phyloP scores from a whole-genome alignment of 495 filamentous ascomycete genomes.

The Parathielavia hyrcaniae region DNA sequence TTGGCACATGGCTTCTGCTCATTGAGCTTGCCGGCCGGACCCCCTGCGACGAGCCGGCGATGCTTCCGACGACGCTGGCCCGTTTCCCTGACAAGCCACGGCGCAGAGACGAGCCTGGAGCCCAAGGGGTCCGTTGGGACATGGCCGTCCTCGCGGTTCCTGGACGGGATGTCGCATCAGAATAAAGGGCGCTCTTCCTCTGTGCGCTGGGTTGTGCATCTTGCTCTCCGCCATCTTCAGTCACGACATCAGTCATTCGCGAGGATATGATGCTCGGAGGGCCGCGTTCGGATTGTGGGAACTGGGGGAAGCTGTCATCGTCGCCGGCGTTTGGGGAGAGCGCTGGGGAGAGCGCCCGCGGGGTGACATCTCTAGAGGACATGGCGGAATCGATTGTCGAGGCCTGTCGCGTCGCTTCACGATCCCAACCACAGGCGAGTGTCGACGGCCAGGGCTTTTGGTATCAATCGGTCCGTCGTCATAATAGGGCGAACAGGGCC shows the following conservation, averaged over 20 bases:
- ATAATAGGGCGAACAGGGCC: conserved; percentile 10
- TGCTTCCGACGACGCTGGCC: conserved; percentile 40
- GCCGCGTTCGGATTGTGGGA: conserved; percentile 33
- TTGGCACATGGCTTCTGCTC: conserved; percentile 83
- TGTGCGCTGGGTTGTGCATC: conserved; percentile 33
- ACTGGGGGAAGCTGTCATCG: conserved; percentile 39
- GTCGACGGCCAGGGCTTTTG: background rate
- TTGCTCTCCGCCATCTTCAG: conserved; percentile 45
- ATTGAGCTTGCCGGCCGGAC: conserved; percentile 58
- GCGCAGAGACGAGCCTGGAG: conserved; percentile 44
- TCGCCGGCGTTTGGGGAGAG: conserved; percentile 32
- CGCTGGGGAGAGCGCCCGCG: conserved; percentile 34
- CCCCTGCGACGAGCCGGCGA: conserved; percentile 36
- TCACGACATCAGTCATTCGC: conserved; percentile 73
- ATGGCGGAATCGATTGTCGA: conserved; percentile 23
- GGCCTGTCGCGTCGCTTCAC: background rate
- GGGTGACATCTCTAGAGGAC: conserved; percentile 33
- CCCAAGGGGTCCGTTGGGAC: conserved; percentile 48
- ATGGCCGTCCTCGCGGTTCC: conserved; percentile 45
- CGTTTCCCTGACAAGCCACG: conserved; percentile 38
- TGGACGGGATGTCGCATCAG: conserved; percentile 45
- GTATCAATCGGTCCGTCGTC: conserved; percentile 1
- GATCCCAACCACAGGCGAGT: conserved; percentile 1
- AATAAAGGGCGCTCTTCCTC: conserved; percentile 35
- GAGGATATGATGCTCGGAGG: conserved; percentile 71